Evolutionary conservation across 371 early-diverging fungal species (phyloP), one percentile per base, ranked within the genome.

Genomic region (Nematocida ironsii): DNA sequence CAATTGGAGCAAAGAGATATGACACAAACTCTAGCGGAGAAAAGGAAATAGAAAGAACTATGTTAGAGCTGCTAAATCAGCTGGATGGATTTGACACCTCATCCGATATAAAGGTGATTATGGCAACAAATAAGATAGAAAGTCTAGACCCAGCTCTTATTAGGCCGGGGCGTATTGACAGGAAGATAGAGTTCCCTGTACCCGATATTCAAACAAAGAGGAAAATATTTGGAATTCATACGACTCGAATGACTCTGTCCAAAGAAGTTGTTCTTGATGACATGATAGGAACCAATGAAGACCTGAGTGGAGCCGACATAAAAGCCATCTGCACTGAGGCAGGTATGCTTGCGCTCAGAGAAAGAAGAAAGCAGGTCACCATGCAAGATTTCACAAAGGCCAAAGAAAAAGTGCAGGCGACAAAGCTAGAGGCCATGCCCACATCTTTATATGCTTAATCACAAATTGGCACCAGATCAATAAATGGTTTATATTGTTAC

Each of bases 271-370:
- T 97, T 86, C 85, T 98, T 83, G 96, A 98, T 81, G 94, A 95
- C 85, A 94, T 97, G 89, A 94, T 97, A 72, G 93, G 94, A 91
- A 91, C 94, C 18, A 98, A 97, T 89, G 97, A 96, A 86, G 99
- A 97, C 87, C 88, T 97, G 52, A 94, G 93, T 73, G 99, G 99
- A 67, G 98, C 99, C 20, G 99, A 99, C 88, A 94, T 99, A 82
- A 97, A 97, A 90, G 98, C 98, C 69, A 94, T 99, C 66, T 99
- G 99, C 89, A 96, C 98, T 7, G 99, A 99, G 86, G 93, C 98
- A 40, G 99, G 98, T 73, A 89, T 99, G 87, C 87, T 96, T 84
- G 99, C 99, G 20, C 88, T 98, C 66, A 92, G 99, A 81, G 99
- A 98, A 88, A 92, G 99, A 83, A 91, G 99, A 84, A 96, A 95